Evolutionary conservation across 129 eudicot genomes (phyloP), one percentile per base, ranked within the genome.

Genomic region (Silybum marianum): DNA sequence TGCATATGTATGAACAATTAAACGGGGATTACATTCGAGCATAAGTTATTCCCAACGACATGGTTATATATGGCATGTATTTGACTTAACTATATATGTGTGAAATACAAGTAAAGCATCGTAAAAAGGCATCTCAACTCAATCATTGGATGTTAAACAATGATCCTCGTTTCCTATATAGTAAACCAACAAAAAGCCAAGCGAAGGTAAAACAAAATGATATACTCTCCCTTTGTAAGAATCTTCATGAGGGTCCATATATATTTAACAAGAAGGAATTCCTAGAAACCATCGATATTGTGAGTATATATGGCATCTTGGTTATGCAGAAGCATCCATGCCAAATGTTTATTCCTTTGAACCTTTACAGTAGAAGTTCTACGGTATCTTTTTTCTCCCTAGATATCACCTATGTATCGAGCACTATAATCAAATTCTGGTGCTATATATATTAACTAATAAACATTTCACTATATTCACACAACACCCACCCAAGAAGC

Each of bases 311-410:
- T 18, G 54, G 51, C 24, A 79, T 79, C 83, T 71, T 79, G 18
- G 9, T 70, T 8, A 18, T 3, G 3, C 13, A 5, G 32, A 80
- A 80, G 77, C 38, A 80, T 58, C 72, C 9, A 4, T 7, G 42
- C 26, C 30, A 72, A 21, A 72, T 71, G 11, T 0, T 58, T 58
- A 18, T 44, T 38, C 65, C 51, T 69, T 69, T n/a, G 2, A 79
- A 19, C 12, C 9, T 69, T 26, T 5, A n/a, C 21, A 4, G 18
- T 0, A 14, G 6, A 26, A 79, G 5, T 44, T 32, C 12, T 44
- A n/a, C 22, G 21, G 84, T n/a, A 73, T 72, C 78, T 38, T n/a
- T 32, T 32, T 72, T 36, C 32, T 72, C 32, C 78, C 46, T 62
- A 72, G 66, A 60, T 65, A 16, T 5, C 6, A 16, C 46, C 73